phyloP scores from a whole-genome alignment of 2,329 filamentous ascomycete genomes.

The Pseudogymnoascus sp. region DNA sequence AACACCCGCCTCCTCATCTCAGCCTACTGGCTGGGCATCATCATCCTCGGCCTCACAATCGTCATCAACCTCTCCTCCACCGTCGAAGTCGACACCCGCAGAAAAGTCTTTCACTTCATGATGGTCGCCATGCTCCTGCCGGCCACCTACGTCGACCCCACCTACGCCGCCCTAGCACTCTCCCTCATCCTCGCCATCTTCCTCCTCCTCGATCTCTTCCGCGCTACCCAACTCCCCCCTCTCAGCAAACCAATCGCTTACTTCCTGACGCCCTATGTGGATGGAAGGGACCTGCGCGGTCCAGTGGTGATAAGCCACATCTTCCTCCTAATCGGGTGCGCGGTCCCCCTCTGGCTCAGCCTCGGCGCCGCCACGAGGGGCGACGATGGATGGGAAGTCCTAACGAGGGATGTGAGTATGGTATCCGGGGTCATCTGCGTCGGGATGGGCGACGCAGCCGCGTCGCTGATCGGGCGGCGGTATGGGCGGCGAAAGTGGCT shows the following conservation, averaged over 20 bases:
- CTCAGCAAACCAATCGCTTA: conserved; percentile 75
- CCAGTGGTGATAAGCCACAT: conserved; percentile 95
- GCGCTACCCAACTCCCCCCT: conserved; percentile 85
- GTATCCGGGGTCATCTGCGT: conserved; percentile 89
- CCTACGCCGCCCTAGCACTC: conserved; percentile 74
- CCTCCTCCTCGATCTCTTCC: conserved; percentile 77
- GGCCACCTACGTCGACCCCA: conserved; percentile 76
- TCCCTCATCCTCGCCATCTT: conserved; percentile 74
- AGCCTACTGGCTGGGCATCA: conserved; percentile 63
- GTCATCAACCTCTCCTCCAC: conserved; percentile 67
- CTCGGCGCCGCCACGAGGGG: conserved; percentile 60
- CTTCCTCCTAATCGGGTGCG: conserved; percentile 89
- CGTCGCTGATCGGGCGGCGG: conserved; percentile 78
- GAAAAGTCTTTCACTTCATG: conserved; percentile 97
- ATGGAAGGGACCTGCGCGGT: conserved; percentile 84
- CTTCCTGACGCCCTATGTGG: conserved; percentile 89
- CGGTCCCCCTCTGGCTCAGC: conserved; percentile 86
- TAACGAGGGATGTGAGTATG: conserved; percentile 74
- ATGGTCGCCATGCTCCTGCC: conserved; percentile 96
- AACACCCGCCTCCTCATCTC: conserved; percentile 73
- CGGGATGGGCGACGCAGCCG: conserved; percentile 88
- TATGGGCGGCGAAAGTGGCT: conserved; percentile 87
- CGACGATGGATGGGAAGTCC: conserved; percentile 67
- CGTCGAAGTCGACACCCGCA: conserved; percentile 87
- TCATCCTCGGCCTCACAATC: conserved; percentile 62